phyloP scores from a whole-genome alignment of 2,329 filamentous ascomycete genomes.

The Penicillium sp. region DNA sequence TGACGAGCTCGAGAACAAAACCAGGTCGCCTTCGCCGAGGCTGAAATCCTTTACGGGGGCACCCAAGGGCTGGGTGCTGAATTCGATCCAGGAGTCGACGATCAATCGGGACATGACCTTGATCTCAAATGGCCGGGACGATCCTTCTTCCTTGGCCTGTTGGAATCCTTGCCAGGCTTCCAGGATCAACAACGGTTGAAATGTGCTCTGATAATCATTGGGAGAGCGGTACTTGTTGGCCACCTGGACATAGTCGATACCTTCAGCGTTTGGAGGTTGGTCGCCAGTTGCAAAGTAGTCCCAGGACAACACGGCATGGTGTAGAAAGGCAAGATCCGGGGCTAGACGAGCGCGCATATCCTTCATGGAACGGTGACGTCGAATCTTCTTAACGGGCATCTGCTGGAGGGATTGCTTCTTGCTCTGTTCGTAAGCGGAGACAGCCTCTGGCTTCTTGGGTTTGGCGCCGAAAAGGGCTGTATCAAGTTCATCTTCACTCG shows the following conservation, averaged over 20 bases:
- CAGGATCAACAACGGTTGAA: conserved; percentile 83
- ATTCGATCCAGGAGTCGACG: conserved; percentile 89
- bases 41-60: conserved; percentile 69
- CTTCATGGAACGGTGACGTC: conserved; percentile 77
- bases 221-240: conserved; percentile 76
- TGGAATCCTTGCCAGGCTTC: conserved; percentile 97
- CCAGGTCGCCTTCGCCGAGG: conserved; percentile 81
- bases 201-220: conserved; percentile 79
- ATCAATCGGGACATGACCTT: conserved; percentile 84
- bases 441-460: conserved; percentile 38
- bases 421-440: conserved; percentile 49
- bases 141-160: conserved; percentile 82
- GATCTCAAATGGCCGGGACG: conserved; percentile 77
- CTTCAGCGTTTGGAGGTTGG: conserved; percentile 72
- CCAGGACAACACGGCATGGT: conserved; percentile 86
- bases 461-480: conserved; percentile 64
- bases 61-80: conserved; percentile 78
- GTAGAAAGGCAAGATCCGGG: conserved; percentile 81
- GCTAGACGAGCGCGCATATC: conserved; percentile 92
- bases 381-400: conserved; percentile 79
- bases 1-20: conserved; percentile 74
- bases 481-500: conserved; percentile 74
- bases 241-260: conserved; percentile 72
- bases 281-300: conserved; percentile 90
- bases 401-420: conserved; percentile 54